phyloP scores from a whole-genome alignment of 495 filamentous ascomycete genomes.

The Echria macrotheca region DNA sequence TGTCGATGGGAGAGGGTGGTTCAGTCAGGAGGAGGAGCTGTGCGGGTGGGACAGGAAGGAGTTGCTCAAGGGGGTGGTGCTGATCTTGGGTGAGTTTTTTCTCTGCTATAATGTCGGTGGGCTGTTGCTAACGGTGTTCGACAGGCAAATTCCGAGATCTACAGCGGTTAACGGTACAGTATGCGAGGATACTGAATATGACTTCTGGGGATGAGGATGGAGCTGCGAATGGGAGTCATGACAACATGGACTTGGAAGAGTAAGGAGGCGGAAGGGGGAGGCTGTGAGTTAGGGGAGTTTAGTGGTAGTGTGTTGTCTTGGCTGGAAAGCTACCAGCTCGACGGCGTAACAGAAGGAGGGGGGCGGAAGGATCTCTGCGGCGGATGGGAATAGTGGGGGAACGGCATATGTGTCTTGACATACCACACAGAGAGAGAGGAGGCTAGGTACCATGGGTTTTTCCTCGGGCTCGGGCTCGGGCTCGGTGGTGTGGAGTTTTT shows the following conservation, averaged over 20 bases:
- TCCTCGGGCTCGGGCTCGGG: too few relatives aligned
- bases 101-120: neutral
- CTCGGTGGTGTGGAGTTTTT: neutral
- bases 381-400: too few relatives aligned
- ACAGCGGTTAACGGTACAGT: constrained; percentile 86
- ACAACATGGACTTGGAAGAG: constrained; percentile 24
- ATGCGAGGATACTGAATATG: constrained; percentile 67
- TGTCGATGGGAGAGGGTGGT: constrained; percentile 45
- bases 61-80: constrained; percentile 78
- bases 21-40: constrained; percentile 57
- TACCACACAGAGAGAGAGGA: too few relatives aligned
- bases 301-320: too few relatives aligned
- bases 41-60: constrained; percentile 88
- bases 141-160: constrained; percentile 89
- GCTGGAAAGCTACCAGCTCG: too few relatives aligned
- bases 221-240: constrained; percentile 6
- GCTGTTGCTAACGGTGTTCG: constrained; percentile 27
- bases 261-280: neutral
- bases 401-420: too few relatives aligned
- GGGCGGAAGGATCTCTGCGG: too few relatives aligned
- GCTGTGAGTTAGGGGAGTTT: too few relatives aligned
- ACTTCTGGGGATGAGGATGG: constrained; percentile 48
- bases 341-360: too few relatives aligned
- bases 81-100: constrained; percentile 77
- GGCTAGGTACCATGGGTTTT: too few relatives aligned